Conservation (phyloP, 2,329 filamentous ascomycete genomes). For the Raffaelea albimanens region DNA sequence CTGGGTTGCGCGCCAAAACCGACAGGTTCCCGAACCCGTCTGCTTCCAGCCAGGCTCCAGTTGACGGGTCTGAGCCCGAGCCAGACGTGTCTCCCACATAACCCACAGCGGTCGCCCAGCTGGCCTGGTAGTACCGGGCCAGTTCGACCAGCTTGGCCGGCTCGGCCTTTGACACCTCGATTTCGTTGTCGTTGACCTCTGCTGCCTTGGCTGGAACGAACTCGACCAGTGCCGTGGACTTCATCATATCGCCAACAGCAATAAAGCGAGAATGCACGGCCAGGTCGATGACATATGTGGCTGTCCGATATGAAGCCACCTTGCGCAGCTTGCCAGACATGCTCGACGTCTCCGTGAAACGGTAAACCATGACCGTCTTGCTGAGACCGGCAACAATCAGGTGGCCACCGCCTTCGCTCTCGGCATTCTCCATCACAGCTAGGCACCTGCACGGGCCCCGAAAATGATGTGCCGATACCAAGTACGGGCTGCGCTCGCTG, state of each 20-base stretch:
- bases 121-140: slow-evolving; percentile 69
- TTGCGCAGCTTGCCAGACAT: slow-evolving; percentile 54
- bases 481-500: slow-evolving; percentile 60
- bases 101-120: slow-evolving; percentile 73
- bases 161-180: background rate
- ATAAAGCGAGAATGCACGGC: slow-evolving; percentile 66
- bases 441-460: slow-evolving; percentile 76
- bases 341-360: slow-evolving; percentile 46
- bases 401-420: background rate
- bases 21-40: slow-evolving; percentile 85
- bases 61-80: too few species aligned
- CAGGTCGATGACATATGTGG: slow-evolving; percentile 76
- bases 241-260: slow-evolving; percentile 87
- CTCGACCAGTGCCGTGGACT: slow-evolving; percentile 73
- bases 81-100: slow-evolving; percentile 62
- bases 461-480: slow-evolving; percentile 59
- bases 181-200: slow-evolving; percentile 20
- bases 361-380: slow-evolving; percentile 65
- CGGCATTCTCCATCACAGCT: slow-evolving; percentile 54
- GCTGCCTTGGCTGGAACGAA: slow-evolving; percentile 45
- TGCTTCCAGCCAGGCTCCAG: slow-evolving; percentile 61
- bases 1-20: slow-evolving; percentile 63
- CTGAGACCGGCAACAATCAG: slow-evolving; percentile 80
- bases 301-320: slow-evolving; percentile 66
- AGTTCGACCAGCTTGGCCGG: slow-evolving; percentile 52